Evolutionary conservation across 192 early-diverging fungal species (phyloP).

Genomic region (Coemansia sp.): DNA sequence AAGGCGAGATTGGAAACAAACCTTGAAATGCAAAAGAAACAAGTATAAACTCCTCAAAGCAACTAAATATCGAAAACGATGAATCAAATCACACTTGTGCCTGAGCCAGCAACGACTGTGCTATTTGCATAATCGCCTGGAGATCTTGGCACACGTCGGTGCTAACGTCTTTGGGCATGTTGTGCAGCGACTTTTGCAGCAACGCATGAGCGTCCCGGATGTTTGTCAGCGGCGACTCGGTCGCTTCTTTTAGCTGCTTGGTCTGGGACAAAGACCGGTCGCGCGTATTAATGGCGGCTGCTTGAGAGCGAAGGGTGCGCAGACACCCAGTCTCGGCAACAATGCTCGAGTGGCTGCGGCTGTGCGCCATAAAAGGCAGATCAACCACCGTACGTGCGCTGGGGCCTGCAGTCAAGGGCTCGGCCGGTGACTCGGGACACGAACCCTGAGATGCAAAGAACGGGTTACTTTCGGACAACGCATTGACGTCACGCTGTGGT

Average conservation of each 20-base stretch:
- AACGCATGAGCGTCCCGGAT: slow-evolving; percentile 22
- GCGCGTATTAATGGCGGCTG: not conserved
- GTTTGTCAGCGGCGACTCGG: slow-evolving; percentile 11
- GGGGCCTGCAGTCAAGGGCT: not conserved
- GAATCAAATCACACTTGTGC: not conserved
- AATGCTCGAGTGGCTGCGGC: slow-evolving; percentile 32
- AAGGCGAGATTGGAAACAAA: not conserved
- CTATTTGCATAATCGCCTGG: slow-evolving; percentile 32
- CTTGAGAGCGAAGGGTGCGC: slow-evolving; percentile 30
- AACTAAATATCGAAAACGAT: too few species aligned
- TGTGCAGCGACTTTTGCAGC: slow-evolving; percentile 18
- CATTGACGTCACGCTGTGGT: not conserved
- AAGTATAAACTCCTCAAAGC: too few species aligned
- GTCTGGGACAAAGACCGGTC: slow-evolving; percentile 2
- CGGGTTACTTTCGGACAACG: slow-evolving; percentile 18
- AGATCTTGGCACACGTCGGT: slow-evolving; percentile 21
- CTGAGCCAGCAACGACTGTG: slow-evolving; percentile 25
- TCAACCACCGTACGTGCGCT: slow-evolving; percentile 5
- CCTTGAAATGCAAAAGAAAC: not conserved
- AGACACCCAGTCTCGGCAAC: slow-evolving; percentile 47
- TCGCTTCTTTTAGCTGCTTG: not conserved
- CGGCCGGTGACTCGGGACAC: not conserved
- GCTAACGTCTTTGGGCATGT: slow-evolving; percentile 6
- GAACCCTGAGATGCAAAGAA: slow-evolving; percentile 14
- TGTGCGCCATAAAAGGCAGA: slow-evolving; percentile 20